Percentiles rank a stretch among this genome's conserved stretches.
Conservation (phyloP, 1,284 basidiomycete genomes). For the Agroathelia rolfsii region DNA sequence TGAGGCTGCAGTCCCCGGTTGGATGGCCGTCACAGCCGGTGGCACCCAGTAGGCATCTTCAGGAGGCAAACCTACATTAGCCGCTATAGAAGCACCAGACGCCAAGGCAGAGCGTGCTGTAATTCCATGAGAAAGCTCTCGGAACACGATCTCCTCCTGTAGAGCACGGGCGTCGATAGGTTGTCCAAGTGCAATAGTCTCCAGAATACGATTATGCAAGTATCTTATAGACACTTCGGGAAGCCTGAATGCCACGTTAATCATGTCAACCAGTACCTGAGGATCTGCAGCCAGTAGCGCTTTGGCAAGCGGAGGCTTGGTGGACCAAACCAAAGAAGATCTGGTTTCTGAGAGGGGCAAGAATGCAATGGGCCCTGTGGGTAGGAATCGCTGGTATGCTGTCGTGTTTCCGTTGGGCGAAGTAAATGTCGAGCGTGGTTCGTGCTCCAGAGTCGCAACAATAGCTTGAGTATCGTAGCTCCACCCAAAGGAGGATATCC, state of each 20-base stretch:
- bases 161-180: conserved; percentile 38
- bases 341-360: conserved; percentile 71
- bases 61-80: conserved; percentile 45
- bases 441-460: conserved; percentile 80
- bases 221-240: conserved; percentile 69
- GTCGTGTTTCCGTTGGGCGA: conserved; percentile 56
- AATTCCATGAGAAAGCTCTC: conserved; percentile 59
- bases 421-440: conserved; percentile 46
- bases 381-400: conserved; percentile 92
- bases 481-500: conserved; percentile 88
- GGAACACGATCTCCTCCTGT: conserved; percentile 52
- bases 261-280: conserved; percentile 59
- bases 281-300: conserved; percentile 65
- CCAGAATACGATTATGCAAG: conserved; percentile 55
- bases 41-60: conserved; percentile 59
- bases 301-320: conserved; percentile 67
- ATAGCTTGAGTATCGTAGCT: conserved; percentile 85
- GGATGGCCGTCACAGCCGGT: conserved; percentile 65
- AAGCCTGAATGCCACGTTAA: conserved; percentile 89
- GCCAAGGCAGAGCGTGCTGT: conserved; percentile 54
- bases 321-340: conserved; percentile 95
- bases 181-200: conserved; percentile 33
- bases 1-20: conserved; percentile 72
- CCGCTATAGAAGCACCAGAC: conserved; percentile 26
- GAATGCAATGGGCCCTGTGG: conserved; percentile 93